These are phyloP conservation scores for Wallacemonas sp. DNA, from an alignment of 208 protist species.

Conservation along the genomic window DNA sequence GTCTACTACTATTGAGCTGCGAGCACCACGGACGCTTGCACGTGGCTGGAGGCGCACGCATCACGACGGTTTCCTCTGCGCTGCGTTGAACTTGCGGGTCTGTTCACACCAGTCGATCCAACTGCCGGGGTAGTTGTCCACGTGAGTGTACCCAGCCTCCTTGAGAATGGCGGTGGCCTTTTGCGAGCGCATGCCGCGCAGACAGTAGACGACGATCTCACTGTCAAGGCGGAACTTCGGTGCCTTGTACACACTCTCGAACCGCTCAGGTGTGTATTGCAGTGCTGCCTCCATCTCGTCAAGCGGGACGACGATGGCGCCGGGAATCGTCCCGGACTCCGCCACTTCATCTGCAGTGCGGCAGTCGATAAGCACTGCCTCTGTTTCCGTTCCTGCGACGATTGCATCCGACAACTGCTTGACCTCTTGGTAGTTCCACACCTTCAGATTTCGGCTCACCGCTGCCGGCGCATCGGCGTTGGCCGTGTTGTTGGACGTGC, in stretches of 20 bases:
- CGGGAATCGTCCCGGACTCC: slow-evolving; percentile 7
- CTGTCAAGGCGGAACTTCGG: slow-evolving; percentile 8
- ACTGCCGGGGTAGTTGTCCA: slow-evolving; percentile 9
- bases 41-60: too few relatives aligned
- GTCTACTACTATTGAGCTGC: too few relatives aligned
- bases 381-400: neutral
- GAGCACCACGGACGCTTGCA: too few relatives aligned
- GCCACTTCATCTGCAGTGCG: slow-evolving; percentile 8
- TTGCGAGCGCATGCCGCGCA: slow-evolving; percentile 9
- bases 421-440: neutral
- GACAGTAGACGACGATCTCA: slow-evolving; percentile 13
- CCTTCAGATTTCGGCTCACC: neutral
- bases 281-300: slow-evolving; percentile 1
- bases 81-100: neutral
- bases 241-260: neutral
- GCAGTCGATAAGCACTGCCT: slow-evolving; percentile 5
- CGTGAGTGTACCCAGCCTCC: neutral
- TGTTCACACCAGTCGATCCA: slow-evolving; percentile 10
- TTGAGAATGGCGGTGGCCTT: slow-evolving; percentile 7
- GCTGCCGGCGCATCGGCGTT: neutral
- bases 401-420: slow-evolving; percentile 3
- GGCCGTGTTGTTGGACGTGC: neutral
- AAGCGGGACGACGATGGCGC: slow-evolving; percentile 10
- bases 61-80: too few relatives aligned
- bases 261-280: neutral